Conservation (phyloP, 371 early-diverging fungal genomes). For the Mortierella sp. region DNA sequence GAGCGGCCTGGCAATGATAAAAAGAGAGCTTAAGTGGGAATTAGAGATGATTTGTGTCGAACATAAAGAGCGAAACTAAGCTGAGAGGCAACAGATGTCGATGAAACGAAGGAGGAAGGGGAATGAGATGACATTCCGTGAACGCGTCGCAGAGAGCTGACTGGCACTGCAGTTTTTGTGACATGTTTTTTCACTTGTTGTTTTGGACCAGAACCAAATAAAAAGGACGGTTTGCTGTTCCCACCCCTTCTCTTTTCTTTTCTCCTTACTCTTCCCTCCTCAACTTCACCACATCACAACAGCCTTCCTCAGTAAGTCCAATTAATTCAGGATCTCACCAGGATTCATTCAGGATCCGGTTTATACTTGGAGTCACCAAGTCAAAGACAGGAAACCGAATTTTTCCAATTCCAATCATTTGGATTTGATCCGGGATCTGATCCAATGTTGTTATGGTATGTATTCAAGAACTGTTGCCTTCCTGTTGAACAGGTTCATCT, state of each 20-base stretch:
- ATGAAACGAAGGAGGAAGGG: background rate
- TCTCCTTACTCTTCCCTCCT: background rate
- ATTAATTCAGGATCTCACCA: background rate
- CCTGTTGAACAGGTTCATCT: no score
- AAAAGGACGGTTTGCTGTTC: background rate
- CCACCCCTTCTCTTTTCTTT: slow-evolving; percentile 2
- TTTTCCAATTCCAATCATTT: background rate
- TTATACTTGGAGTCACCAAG: no score
- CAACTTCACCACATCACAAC: background rate
- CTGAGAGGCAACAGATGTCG: background rate
- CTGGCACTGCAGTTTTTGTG: background rate
- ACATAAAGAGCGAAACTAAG: no score
- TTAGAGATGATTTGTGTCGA: no score
- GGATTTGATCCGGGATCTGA: background rate
- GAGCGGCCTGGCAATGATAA: no score
- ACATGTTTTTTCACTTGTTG: background rate
- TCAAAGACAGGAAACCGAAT: no score
- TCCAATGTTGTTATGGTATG: slow-evolving; percentile 8
- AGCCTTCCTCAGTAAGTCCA: background rate
- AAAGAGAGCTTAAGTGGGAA: no score
- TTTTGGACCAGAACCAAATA: background rate
- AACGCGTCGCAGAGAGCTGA: background rate
- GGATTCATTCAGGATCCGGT: background rate
- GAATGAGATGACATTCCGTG: background rate
- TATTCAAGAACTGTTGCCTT: background rate